Base-by-base conservation (phyloP, 129 eudicot species). In the Rutidosis leptorrhynchoides region DNA sequence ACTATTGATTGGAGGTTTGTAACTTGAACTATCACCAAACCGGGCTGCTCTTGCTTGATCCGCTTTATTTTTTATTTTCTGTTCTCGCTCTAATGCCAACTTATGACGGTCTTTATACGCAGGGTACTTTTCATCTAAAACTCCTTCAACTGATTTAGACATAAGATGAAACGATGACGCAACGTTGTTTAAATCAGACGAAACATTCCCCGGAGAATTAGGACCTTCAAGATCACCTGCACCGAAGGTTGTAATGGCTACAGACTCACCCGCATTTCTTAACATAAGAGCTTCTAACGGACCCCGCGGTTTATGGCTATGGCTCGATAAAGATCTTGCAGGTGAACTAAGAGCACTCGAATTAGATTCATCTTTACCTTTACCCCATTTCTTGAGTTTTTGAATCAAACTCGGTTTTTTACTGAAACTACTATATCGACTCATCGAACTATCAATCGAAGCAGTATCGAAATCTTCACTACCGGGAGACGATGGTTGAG, bases 81-180 rank as follows among this genome's bases (percentile, higher is more conserved):
- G 81, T 75, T 94, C 99, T 32, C 99, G 81, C 64, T 94, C 99
- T 66, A 89, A 65, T 16, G 95, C 97, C 8, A 93, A 88, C 79
- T 94, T 94, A 74, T 94, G 99, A 15, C 99, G 65, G 21, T 89
- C 99, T 72, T 89, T 94, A 65, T 84, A 94, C 14, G 82, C 97
- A 8, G 99, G 99, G 75, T 94, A 94, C 87, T 94, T 94, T 75
- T 87, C 97, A 65, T 87, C 96, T 21, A 86, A 24, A 64, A 80
- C 93, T 5, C 95, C 99, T 67, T 84, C 99, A 55, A 89, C 99
- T 8, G 99, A 89, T 75, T 74, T 89, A n/a, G 99, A 94, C 97
- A 94, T 94, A 56, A 94, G 54, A 0, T 82, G 80, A 54, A 94
- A 94, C 19, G 99, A 94, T 4, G 88, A 58, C 0, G 88, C 82